These are phyloP conservation scores for Erythrophleum fordii DNA, from an alignment of 306 rosid species.

Conservation along the genomic window DNA sequence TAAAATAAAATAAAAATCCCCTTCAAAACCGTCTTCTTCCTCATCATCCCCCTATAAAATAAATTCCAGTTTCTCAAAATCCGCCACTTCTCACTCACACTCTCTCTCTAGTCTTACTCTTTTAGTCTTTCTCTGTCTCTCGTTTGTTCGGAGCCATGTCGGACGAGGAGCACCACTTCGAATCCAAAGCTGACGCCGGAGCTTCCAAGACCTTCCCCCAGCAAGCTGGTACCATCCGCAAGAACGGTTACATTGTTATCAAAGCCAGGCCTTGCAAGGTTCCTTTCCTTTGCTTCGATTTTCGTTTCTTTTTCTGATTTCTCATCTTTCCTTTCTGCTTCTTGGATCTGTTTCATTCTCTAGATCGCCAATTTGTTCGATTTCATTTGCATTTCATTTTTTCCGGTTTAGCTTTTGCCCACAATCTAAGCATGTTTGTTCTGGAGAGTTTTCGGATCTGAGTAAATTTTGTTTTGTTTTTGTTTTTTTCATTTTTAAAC, in stretches of 20 bases:
- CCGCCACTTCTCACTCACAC: not conserved
- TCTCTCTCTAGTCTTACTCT: not conserved
- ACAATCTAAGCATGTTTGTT: conserved; percentile 4
- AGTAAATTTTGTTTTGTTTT: not conserved
- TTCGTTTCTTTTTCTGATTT: not conserved
- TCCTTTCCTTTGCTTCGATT: not conserved
- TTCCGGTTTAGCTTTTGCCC: not conserved
- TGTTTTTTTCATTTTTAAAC: not conserved
- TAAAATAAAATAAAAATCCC: not conserved
- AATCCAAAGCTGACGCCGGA: conserved; percentile 96
- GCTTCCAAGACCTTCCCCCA: conserved; percentile 97
- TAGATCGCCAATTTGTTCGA: not conserved
- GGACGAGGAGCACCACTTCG: conserved; percentile 99
- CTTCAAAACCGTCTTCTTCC: not conserved
- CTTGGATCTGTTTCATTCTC: not conserved
- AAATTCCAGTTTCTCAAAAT: not conserved
- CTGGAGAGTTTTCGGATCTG: conserved; percentile 5
- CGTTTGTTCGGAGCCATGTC: conserved; percentile 58
- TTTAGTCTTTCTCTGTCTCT: conserved; percentile 2
- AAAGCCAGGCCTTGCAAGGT: conserved; percentile 98
- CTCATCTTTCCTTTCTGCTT: not conserved
- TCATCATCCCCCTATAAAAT: not conserved
- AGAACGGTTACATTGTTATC: conserved; percentile 91
- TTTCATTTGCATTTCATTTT: not conserved
- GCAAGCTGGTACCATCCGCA: conserved; percentile 97